These are phyloP conservation scores for Emericellopsis terricola DNA, from an alignment of 495 filamentous ascomycete genomes.

Conservation along the genomic window DNA sequence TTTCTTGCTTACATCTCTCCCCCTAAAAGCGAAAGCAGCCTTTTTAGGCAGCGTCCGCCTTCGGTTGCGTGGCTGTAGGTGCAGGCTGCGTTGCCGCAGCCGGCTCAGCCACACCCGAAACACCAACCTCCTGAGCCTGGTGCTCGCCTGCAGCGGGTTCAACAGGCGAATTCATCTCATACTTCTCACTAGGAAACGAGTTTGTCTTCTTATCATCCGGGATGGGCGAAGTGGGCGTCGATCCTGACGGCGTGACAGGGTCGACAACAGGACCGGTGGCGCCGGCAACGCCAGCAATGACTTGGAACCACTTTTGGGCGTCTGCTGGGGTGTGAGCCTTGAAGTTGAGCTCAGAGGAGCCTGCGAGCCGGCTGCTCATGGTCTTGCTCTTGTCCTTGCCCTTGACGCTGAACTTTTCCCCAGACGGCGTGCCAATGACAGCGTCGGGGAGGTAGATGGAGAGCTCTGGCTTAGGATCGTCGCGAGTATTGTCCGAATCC, in stretches of 20 bases:
- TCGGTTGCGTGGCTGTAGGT: too few species aligned
- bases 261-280: slow-evolving; percentile 13
- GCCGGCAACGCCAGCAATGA: slow-evolving; percentile 34
- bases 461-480: slow-evolving; percentile 69
- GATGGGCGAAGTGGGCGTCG: slow-evolving; percentile 1
- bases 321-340: slow-evolving; percentile 54
- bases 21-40: too few species aligned
- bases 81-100: slow-evolving; percentile 3
- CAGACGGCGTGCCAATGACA: slow-evolving; percentile 51
- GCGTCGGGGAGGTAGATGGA: slow-evolving; percentile 90
- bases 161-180: background rate
- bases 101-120: background rate
- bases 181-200: background rate
- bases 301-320: slow-evolving; percentile 67
- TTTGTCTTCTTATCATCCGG: background rate
- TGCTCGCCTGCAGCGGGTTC: background rate
- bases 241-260: background rate
- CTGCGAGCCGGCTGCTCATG: slow-evolving; percentile 32
- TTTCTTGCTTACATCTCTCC: too few species aligned
- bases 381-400: slow-evolving; percentile 59
- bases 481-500: slow-evolving; percentile 65
- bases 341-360: slow-evolving; percentile 33
- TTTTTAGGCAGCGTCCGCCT: background rate
- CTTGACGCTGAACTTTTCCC: slow-evolving; percentile 80
- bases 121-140: slow-evolving; percentile 3